Percentiles rank a stretch among this genome's conserved stretches.
phyloP scores from a whole-genome alignment of 73 alveolate genomes.

The Breviolum minutum region DNA sequence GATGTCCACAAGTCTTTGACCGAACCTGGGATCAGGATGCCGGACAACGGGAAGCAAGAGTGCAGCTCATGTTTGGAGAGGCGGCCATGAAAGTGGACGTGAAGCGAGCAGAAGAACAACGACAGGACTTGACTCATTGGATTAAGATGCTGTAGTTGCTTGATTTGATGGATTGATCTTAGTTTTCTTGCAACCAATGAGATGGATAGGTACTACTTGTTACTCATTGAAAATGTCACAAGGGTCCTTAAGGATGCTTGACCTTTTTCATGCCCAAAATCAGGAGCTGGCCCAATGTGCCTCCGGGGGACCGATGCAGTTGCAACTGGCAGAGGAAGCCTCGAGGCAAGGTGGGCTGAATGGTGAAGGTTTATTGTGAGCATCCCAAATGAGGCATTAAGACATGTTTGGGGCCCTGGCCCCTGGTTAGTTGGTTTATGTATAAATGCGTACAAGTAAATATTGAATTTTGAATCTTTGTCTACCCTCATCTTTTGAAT shows the following conservation, averaged over 20 bases:
- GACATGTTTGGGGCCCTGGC: neutral
- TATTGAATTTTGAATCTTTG: neutral
- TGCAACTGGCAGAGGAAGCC: conserved; percentile 29
- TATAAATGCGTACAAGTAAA: neutral
- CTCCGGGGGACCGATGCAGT: conserved; percentile 20
- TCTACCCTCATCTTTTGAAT: no score
- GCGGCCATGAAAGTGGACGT: conserved; percentile 18
- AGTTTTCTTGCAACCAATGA: neutral
- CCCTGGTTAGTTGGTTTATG: neutral
- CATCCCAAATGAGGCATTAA: neutral
- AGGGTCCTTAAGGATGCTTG: no score
- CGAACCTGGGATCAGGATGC: neutral
- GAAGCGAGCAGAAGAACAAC: conserved; percentile 22
- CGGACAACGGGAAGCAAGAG: neutral
- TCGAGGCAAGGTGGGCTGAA: neutral
- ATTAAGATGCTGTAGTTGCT: neutral
- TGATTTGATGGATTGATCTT: neutral
- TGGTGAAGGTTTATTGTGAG: no score
- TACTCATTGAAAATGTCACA: neutral
- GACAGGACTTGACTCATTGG: neutral
- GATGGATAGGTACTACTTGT: neutral
- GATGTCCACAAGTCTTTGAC: no score
- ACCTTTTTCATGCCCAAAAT: no score
- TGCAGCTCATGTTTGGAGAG: conserved; percentile 34
- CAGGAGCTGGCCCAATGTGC: conserved; percentile 70